phyloP scores from a whole-genome alignment of 768 basidiomycete species.

The Lactifluus subvellereus region DNA sequence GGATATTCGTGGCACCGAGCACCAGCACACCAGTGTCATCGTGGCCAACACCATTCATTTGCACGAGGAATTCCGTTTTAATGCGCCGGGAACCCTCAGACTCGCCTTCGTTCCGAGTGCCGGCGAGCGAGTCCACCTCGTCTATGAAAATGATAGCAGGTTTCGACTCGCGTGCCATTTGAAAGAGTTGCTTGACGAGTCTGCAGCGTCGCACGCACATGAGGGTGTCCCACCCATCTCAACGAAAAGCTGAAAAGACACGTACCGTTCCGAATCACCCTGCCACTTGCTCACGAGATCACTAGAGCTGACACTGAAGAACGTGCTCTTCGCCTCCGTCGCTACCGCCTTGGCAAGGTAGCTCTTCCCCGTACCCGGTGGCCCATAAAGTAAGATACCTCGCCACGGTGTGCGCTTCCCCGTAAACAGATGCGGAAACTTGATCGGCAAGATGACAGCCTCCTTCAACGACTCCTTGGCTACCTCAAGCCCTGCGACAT shows the following conservation, averaged over 20 bases:
- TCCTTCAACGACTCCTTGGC: constrained; percentile 97
- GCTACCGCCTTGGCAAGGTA: constrained; percentile 98
- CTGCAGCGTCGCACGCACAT: constrained; percentile 35
- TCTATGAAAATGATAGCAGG: constrained; percentile 99
- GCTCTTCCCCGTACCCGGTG: constrained; percentile 96
- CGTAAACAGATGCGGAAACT: constrained; percentile 97
- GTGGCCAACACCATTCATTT: constrained; percentile 98
- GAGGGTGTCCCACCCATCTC: neutral
- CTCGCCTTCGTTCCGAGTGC: constrained; percentile 93
- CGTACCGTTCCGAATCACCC: constrained; percentile 93
- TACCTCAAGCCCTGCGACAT: constrained; percentile 92
- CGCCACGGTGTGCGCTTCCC: constrained; percentile 98
- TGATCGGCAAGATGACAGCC: constrained; percentile 98
- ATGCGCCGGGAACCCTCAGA: constrained; percentile 95
- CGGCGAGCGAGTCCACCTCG: constrained; percentile 94
- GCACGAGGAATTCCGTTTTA: constrained; percentile 96
- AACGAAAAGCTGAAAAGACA: neutral
- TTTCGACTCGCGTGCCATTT: constrained; percentile 92
- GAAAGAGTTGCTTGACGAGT: constrained; percentile 92
- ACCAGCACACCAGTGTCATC: constrained; percentile 96
- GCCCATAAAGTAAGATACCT: constrained; percentile 94
- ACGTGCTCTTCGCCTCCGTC: constrained; percentile 98
- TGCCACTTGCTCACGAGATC: constrained; percentile 99
- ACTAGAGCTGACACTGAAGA: constrained; percentile 92
- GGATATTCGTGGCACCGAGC: constrained; percentile 96